Conservation (phyloP, 192 early-diverging fungal genomes). For the Radiomyces spectabilis region DNA sequence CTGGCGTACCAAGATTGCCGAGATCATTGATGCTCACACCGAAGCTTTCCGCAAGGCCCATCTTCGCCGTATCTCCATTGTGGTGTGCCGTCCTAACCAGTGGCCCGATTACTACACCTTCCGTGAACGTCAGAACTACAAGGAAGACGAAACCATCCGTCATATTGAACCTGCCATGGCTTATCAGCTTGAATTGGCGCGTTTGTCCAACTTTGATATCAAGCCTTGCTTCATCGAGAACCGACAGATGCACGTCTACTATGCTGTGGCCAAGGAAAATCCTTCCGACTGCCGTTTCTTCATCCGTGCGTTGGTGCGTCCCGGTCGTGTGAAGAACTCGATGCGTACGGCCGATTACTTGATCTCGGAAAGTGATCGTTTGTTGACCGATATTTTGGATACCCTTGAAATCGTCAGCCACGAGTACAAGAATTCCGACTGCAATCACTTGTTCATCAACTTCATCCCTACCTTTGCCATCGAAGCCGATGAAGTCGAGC, state of each 20-base stretch:
- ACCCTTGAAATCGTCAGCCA: conserved; percentile 90
- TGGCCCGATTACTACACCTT: conserved; percentile 95
- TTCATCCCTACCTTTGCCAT: conserved; percentile 94
- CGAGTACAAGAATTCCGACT: conserved; percentile 91
- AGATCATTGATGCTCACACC: conserved; percentile 53
- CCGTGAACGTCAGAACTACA: conserved; percentile 78
- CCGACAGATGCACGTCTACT: conserved; percentile 94
- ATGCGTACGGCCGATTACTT: conserved; percentile 90
- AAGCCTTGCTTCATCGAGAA: conserved; percentile 93
- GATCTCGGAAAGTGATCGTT: conserved; percentile 88
- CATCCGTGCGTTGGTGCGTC: conserved; percentile 92
- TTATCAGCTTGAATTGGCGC: conserved; percentile 91
- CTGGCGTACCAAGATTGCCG: conserved; percentile 54
- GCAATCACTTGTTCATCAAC: conserved; percentile 98
- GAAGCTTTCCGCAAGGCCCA: conserved; percentile 60
- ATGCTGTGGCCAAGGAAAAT: conserved; percentile 92
- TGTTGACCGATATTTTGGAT: conserved; percentile 91
- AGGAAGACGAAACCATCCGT: conserved; percentile 91
- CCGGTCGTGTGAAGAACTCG: conserved; percentile 71
- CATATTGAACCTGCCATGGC: conserved; percentile 98
- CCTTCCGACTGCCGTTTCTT: conserved; percentile 94
- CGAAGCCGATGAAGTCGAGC: conserved; percentile 76
- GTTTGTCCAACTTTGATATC: conserved; percentile 92
- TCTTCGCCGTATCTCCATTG: conserved; percentile 86
- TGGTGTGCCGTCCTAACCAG: conserved; percentile 75